These are phyloP conservation scores for Kuraishia cidri DNA, from an alignment of 805 yeast species.

Conservation along the genomic window DNA sequence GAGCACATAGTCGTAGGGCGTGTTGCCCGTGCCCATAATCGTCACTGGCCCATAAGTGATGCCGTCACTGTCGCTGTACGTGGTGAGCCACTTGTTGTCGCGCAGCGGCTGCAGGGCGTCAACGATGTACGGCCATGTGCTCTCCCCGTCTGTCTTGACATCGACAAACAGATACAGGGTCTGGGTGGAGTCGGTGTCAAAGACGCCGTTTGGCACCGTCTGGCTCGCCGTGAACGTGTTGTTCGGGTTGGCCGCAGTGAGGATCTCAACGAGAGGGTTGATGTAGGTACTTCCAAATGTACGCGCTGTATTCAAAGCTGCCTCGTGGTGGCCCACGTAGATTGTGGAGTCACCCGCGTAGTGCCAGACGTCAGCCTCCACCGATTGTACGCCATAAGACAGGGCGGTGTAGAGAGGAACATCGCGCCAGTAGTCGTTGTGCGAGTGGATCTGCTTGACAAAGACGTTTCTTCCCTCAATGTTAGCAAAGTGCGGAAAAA, in stretches of 20 bases:
- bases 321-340: constrained; percentile 54
- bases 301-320: constrained; percentile 25
- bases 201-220: constrained; percentile 22
- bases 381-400: constrained; percentile 38
- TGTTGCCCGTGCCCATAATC: constrained; percentile 55
- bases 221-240: constrained; percentile 19
- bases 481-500: too few species aligned
- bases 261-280: constrained; percentile 35
- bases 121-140: constrained; percentile 34
- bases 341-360: constrained; percentile 20
- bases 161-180: constrained; percentile 60
- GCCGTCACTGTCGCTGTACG: constrained; percentile 21
- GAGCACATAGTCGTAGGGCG: constrained; percentile 32
- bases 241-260: constrained; percentile 38
- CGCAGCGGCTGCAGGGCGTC: constrained; percentile 34
- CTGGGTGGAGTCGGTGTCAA: constrained; percentile 30
- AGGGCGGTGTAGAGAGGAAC: constrained; percentile 51
- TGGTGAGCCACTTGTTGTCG: constrained; percentile 38
- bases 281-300: constrained; percentile 44
- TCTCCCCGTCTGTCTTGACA: constrained; percentile 32
- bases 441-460: constrained; percentile 42
- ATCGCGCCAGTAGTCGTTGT: constrained; percentile 60
- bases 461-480: constrained; percentile 14
- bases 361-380: constrained; percentile 63
- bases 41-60: constrained; percentile 47